Conservation (phyloP, 345 rosid genomes). For the Pugionium cornutum region DNA sequence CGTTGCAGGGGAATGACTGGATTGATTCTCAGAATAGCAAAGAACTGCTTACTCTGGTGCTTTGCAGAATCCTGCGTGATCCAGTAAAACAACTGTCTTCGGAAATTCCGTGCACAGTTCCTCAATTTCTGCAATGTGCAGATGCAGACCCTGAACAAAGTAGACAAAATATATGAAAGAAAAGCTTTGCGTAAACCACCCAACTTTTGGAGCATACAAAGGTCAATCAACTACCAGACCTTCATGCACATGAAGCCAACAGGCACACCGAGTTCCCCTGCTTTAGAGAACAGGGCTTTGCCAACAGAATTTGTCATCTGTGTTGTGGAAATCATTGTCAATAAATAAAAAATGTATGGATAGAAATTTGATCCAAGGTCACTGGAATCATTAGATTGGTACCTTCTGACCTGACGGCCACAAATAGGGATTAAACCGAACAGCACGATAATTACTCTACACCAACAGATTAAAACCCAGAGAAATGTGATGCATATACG, state of each 20-base stretch:
- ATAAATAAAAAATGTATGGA: not conserved
- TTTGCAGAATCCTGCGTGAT: constrained; percentile 92
- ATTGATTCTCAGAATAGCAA: constrained; percentile 20
- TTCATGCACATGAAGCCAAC: constrained; percentile 97
- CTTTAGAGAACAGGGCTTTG: constrained; percentile 79
- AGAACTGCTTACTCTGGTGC: constrained; percentile 60
- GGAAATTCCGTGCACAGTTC: constrained; percentile 80
- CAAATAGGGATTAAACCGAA: constrained; percentile 89
- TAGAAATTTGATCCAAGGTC: constrained; percentile 17
- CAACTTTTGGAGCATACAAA: constrained; percentile 10
- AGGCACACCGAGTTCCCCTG: constrained; percentile 86
- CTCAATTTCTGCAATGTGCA: constrained; percentile 75
- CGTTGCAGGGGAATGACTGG: constrained; percentile 1
- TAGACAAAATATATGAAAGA: not conserved
- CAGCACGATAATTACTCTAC: constrained; percentile 85
- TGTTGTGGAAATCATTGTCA: constrained; percentile 2
- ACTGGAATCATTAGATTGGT: constrained; percentile 28
- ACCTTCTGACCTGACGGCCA: constrained; percentile 93
- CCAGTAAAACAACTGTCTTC: constrained; percentile 67
- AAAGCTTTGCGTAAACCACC: not conserved
- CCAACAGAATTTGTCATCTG: constrained; percentile 93
- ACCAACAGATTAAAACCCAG: constrained; percentile 35
- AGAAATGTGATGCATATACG: constrained; percentile 21
- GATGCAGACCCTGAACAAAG: constrained; percentile 69
- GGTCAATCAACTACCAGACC: constrained; percentile 43